A percentile compares a stretch with the other conserved stretches of the same genome.
Evolutionary conservation across 108 stramenopile genomes (phyloP).

Genomic region (Cyclotella choctawhatcheeana): DNA sequence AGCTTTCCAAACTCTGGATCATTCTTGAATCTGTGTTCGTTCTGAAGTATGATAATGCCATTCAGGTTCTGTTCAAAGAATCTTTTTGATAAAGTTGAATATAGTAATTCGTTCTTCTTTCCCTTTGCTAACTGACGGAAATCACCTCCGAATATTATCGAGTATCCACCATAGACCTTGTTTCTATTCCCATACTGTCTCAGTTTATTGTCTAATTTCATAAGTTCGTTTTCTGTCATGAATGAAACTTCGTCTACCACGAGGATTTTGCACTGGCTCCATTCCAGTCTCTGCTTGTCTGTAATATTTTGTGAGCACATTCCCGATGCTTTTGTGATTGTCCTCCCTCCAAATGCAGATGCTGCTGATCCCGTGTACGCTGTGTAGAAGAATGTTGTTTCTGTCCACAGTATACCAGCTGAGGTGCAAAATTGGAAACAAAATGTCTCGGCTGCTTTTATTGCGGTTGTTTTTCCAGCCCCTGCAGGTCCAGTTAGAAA

Average conservation of each 20-base stretch:
- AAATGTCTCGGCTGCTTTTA: slow-evolving; percentile 4
- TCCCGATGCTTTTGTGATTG: background rate
- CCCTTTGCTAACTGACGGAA: no score
- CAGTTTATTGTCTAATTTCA: no score
- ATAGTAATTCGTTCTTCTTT: no score
- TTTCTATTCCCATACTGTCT: no score
- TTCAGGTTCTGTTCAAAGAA: slow-evolving; percentile 9
- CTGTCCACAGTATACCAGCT: background rate
- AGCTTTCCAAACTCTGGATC: slow-evolving; percentile 3
- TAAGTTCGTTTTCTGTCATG: no score
- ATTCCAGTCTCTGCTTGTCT: background rate
- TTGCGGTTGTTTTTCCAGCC: slow-evolving; percentile 16
- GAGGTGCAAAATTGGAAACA: slow-evolving; percentile 16
- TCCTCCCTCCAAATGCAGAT: slow-evolving; percentile 1
- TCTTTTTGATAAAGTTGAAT: no score
- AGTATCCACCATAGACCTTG: no score
- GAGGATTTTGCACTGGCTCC: no score
- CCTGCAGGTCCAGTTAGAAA: slow-evolving; percentile 23
- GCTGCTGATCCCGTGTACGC: slow-evolving; percentile 20
- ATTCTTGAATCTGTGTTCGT: slow-evolving; percentile 20
- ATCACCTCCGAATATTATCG: no score
- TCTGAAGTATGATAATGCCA: slow-evolving; percentile 8
- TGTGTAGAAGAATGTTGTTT: background rate
- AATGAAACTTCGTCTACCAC: no score
- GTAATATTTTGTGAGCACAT: background rate